A percentile compares a stretch with the other conserved stretches of the same genome.
Evolutionary conservation across 352 stramenopile genomes (phyloP).

Genomic region (Phytophthora pinifolia): DNA sequence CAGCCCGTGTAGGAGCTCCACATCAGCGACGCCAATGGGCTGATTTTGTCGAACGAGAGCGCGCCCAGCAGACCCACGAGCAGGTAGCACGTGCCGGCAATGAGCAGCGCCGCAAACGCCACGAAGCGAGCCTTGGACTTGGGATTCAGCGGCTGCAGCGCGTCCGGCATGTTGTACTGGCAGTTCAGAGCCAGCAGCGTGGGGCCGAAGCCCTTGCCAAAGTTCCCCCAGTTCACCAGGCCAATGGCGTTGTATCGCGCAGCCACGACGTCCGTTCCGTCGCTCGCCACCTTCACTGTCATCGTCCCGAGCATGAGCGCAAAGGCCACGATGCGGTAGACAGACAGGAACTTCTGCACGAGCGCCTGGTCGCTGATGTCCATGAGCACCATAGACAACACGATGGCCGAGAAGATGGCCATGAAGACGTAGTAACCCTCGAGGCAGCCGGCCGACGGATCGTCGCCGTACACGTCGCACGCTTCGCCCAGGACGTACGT

Average conservation of each 20-base stretch:
- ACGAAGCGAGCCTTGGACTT: constrained; percentile 67
- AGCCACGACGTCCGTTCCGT: constrained; percentile 45
- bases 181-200: constrained; percentile 86
- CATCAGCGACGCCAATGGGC: constrained; percentile 77
- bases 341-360: constrained; percentile 83
- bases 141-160: constrained; percentile 72
- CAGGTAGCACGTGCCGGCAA: constrained; percentile 73
- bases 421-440: constrained; percentile 79
- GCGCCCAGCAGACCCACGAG: constrained; percentile 72
- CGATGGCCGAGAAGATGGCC: constrained; percentile 70
- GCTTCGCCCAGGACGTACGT: constrained; percentile 58
- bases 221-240: constrained; percentile 77
- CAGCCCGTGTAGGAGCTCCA: constrained; percentile 81
- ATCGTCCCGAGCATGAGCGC: constrained; percentile 80
- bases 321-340: constrained; percentile 80
- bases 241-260: constrained; percentile 50
- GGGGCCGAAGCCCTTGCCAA: constrained; percentile 79
- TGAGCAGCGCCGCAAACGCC: constrained; percentile 60
- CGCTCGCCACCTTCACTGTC: constrained; percentile 63
- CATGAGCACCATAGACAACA: constrained; percentile 82
- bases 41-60: constrained; percentile 77
- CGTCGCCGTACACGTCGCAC: constrained; percentile 68
- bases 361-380: constrained; percentile 81
- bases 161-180: constrained; percentile 88
- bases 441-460: constrained; percentile 49